Base-by-base conservation (phyloP, 2,329 filamentous ascomycete species). In the Orbilia javanica region DNA sequence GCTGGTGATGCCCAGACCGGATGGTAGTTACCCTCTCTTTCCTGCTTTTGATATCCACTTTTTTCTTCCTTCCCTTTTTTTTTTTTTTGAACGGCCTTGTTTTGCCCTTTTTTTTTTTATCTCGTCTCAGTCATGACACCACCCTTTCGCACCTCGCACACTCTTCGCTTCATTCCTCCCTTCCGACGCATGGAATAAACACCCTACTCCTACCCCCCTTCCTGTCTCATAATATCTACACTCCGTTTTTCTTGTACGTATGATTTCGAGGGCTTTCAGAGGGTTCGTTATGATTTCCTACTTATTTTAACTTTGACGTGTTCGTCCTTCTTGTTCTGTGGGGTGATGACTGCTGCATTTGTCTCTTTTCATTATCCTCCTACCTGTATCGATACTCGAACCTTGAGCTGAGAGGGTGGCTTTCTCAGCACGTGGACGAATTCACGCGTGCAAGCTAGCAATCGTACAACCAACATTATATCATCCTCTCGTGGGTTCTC, bases 1-100 rank as follows among this genome's bases (percentile, higher is more conserved):
- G 81, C 82, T 80, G 81, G 79, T 82, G 81, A 85, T 84, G 27
- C 52, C 39, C 65, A 50, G 20, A 50, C 39, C 36, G 79, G 78
- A 50, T 80, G 79, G 79, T 80, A 79, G 66, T 62, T 64, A 15
- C 31, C 46, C 29, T 34, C 15, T 34, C 0, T 34, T 29, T 18
- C 15, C n/a, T 44, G n/a, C 42, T 46, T 52, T 70, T 70, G 36
- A 42, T 48, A 46, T 60, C 55, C 55, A 25, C 46, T 57, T 53
- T 22, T 46, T 13, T 18, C 22, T 15, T 29, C 11, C 34, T 13
- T 18, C 22, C 7, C 18, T 25, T 48, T 48, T 48, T 25, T 25
- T 48, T 48, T 50, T 50, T 50, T 55, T 68, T 18, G 6, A 34
- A 5, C 25, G 18, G 36, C 36, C n/a, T 39, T 39, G 36, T 13